A percentile compares a stretch with the other conserved stretches of the same genome.
These are phyloP conservation scores for Dalbergia cochinchinensis DNA, from an alignment of 306 rosid species.

Conservation along the genomic window DNA sequence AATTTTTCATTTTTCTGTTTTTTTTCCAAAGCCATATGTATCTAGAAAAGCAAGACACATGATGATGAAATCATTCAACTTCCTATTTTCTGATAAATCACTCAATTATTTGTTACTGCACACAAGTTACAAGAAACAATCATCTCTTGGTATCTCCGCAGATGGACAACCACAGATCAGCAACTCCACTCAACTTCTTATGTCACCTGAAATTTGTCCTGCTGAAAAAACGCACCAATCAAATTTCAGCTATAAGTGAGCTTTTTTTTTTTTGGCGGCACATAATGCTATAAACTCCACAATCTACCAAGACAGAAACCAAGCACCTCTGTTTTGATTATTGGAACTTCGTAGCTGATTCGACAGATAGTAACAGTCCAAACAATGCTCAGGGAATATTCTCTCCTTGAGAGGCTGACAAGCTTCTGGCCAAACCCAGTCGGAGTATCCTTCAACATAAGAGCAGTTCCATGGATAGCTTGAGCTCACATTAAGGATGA, in stretches of 20 bases:
- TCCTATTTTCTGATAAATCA: constrained; percentile 57
- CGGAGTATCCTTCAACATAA: constrained; percentile 67
- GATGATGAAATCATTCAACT: constrained; percentile 53
- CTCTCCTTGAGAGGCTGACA: constrained; percentile 65
- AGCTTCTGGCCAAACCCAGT: constrained; percentile 63
- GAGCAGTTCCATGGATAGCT: constrained; percentile 81
- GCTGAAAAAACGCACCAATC: constrained; percentile 59
- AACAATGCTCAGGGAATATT: constrained; percentile 67
- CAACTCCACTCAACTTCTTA: constrained; percentile 62
- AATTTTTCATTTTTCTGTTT: constrained; percentile 1
- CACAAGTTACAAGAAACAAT: constrained; percentile 66
- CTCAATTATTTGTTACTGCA: constrained; percentile 67
- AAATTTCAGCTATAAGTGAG: constrained; percentile 59
- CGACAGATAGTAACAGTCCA: constrained; percentile 70
- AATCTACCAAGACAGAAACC: constrained; percentile 67
- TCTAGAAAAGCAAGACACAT: constrained; percentile 42
- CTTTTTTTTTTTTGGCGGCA: constrained; percentile 43
- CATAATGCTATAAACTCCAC: constrained; percentile 51
- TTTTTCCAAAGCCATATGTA: constrained; percentile 46
- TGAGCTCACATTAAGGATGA: constrained; percentile 60
- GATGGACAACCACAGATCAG: constrained; percentile 54
- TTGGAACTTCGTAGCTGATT: constrained; percentile 50
- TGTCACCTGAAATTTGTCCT: constrained; percentile 54
- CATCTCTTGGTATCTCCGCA: constrained; percentile 51
- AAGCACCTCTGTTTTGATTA: constrained; percentile 54